phyloP scores from a whole-genome alignment of 2,329 filamentous ascomycete genomes.

The Geosmithia morbida region DNA sequence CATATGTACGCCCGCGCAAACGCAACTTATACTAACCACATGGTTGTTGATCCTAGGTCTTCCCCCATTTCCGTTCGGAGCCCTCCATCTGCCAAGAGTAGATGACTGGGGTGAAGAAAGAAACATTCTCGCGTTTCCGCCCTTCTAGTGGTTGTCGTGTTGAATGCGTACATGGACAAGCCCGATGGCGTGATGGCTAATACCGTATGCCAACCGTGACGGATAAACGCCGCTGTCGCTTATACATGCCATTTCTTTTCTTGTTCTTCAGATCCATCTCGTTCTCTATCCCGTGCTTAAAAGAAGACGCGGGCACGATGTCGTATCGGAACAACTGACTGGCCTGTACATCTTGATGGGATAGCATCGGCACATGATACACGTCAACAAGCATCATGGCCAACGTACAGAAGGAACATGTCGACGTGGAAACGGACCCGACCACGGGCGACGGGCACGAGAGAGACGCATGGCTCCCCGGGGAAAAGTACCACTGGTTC shows the following conservation, averaged over 20 bases:
- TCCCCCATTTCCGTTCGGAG: neutral
- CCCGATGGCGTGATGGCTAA: neutral
- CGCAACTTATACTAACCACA: no score
- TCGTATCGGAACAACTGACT: no score
- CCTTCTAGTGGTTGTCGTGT: neutral
- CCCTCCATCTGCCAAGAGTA: neutral
- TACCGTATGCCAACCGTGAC: neutral
- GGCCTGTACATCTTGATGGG: no score
- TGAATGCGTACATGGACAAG: neutral
- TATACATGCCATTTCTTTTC: no score
- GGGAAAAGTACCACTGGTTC: constrained; percentile 22
- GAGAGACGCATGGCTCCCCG: neutral
- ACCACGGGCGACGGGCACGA: neutral
- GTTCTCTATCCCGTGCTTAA: no score
- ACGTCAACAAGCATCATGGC: neutral
- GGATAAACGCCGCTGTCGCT: no score
- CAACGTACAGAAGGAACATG: neutral
- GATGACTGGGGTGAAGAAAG: neutral
- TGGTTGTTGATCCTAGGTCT: no score
- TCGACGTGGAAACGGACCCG: neutral
- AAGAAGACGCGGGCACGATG: no score
- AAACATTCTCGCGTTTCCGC: neutral
- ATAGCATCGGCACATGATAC: no score
- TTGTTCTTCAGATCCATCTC: no score
- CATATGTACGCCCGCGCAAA: no score